Base-by-base conservation (phyloP, 2,329 filamentous ascomycete genomes). In the Sclerotinia subarctica region DNA sequence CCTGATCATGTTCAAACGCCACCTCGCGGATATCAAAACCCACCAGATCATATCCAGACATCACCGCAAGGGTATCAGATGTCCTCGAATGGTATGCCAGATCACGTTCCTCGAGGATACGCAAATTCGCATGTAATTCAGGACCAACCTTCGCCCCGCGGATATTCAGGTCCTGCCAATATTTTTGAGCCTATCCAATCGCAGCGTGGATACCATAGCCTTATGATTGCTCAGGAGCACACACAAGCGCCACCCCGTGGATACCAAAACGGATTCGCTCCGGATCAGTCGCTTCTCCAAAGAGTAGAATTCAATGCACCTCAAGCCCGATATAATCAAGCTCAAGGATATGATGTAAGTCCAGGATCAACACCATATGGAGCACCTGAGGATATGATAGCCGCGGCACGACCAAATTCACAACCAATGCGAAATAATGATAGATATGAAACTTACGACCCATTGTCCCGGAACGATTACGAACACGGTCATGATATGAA, bases 221-320 rank as follows among this genome's bases (percentile, higher is more conserved):
- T 75, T 49, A 32, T 19, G 76, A 57, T 72, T 75, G 57, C 70
- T 67, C 68, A 74, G 68, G 64, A 74, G 69, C 60, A 73, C 69
- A 68, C 75, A 15, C 84, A 85, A 68, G 81, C 83, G 24, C 82
- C 84, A 15, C 74, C 83, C 46, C 84, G 85, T 71, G 76, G 78
- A 32, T 82, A 84, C 56, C 80, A 81, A 10, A 73, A 81, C 26
- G 76, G 76, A 5, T 82, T 81, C 70, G 75, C 83, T n/a, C 78
- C 83, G 10, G 82, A 77, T 24, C 84, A 86, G 69, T 83, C 85
- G n/a, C 83, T 84, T 24, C 74, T 85, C 38, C 85, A 86, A 72
- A 78, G 78, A 60, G 74, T 82, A 15, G 86, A 88, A 71, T 77
- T 77, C 59, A 72, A 72, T 38, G 73, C 71, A 44, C 72, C 74